Conservation (phyloP, 108 stramenopile species). For the Pseudonitzschia pungens region DNA sequence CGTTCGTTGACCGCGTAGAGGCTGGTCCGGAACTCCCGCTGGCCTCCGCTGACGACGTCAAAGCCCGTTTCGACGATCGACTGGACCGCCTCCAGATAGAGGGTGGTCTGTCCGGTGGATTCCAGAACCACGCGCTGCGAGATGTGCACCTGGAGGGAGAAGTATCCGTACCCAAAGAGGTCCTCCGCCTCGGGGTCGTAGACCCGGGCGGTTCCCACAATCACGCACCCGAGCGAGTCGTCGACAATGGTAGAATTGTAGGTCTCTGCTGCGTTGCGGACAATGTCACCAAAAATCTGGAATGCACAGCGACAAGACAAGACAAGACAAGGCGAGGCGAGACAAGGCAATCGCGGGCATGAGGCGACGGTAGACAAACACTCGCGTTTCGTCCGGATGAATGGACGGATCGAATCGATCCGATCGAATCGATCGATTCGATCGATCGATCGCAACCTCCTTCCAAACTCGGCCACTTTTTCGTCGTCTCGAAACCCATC, state of each 20-base stretch:
- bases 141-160: conserved; percentile 27
- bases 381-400: too few relatives aligned
- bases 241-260: conserved; percentile 17
- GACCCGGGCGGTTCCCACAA: conserved; percentile 15
- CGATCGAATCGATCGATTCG: too few relatives aligned
- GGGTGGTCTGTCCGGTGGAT: conserved; percentile 10
- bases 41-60: conserved; percentile 19
- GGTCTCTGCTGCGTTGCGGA: background rate
- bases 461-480: too few relatives aligned
- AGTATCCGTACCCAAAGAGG: conserved; percentile 28
- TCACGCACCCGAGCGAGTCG: background rate
- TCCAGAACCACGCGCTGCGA: conserved; percentile 5
- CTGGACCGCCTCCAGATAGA: conserved; percentile 15
- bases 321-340: too few relatives aligned
- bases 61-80: conserved; percentile 20
- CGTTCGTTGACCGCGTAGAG: background rate
- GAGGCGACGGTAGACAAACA: too few relatives aligned
- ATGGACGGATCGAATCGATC: too few relatives aligned
- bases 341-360: too few relatives aligned
- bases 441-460: background rate
- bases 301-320: background rate
- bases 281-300: conserved; percentile 25
- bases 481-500: too few relatives aligned
- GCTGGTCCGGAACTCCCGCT: conserved; percentile 16
- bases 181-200: conserved; percentile 31